Base-by-base conservation (phyloP, 2,329 filamentous ascomycete genomes). In the Aspergillus sp. region DNA sequence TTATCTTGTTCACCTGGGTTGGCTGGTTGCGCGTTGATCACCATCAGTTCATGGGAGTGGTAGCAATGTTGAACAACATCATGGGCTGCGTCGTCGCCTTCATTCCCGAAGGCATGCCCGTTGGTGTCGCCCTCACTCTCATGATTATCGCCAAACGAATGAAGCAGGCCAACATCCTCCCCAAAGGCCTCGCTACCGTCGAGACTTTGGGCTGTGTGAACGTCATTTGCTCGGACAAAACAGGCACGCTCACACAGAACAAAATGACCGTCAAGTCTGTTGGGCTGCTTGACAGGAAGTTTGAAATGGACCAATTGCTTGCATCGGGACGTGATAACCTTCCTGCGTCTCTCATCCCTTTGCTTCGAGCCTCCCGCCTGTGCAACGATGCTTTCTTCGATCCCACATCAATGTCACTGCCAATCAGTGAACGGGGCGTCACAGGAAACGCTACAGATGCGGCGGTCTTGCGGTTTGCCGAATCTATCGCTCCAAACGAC, bases 371-470 rank as follows among this genome's bases (percentile, higher is more conserved):
- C 1, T 80, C 84, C 1, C 82, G 82, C 1, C 79, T 92, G 1
- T 92, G 88, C 72, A 92, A 92, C 56, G 85, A 86, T 20, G 87
- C 85, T 7, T 83, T 87, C 52, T 89, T 92, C 54, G 88, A 91
- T 58, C 82, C 84, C 0, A 75, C 83, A 1, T 87, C 85, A 0
- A 72, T 79, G 51, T 72, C 82, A 35, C 63, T 82, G 3, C 84
- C 87, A 0, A 65, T 89, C 1, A 69, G 77, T 5, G 77, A 88
- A 14, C 81, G 87, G 5, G 82, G 80, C 48, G 81, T 91, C 50
- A 85, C 87, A 57, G 88, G 88, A 7, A 88, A 92, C 66, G 88
- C 88, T 0, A 92, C 89, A 0, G 89, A 92, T 64, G 82, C 86
- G 57, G 88, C 88, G 24, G 80, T 91, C 16, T 74, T 92, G 11